Percentiles rank a stretch among this genome's conserved stretches.
Conservation (phyloP, 2,329 filamentous ascomycete species). For the Dothistroma pini region DNA sequence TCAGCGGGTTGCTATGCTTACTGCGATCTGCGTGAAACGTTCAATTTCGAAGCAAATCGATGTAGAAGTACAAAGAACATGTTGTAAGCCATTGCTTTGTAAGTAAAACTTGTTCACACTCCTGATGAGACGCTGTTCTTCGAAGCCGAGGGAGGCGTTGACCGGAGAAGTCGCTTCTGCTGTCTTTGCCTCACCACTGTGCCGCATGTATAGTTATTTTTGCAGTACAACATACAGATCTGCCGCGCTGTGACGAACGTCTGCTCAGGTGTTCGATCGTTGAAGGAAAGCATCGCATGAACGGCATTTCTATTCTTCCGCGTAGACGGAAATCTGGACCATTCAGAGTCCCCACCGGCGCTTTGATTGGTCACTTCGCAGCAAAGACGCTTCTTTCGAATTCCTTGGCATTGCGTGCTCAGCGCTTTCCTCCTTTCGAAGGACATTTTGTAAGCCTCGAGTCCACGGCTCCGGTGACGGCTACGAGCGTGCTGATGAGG, state of each 20-base stretch:
- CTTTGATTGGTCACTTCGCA: not conserved
- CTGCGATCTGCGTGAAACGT: not conserved
- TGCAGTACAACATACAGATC: no score
- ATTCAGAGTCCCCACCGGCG: not conserved
- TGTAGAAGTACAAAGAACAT: not conserved
- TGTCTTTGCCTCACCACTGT: not conserved
- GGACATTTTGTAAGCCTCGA: not conserved
- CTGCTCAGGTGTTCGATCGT: not conserved
- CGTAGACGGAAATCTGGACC: slow-evolving; percentile 1
- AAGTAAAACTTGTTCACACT: not conserved
- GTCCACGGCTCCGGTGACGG: not conserved
- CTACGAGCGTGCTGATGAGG: not conserved
- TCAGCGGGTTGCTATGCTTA: not conserved
- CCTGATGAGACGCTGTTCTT: not conserved
- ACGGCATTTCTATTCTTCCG: not conserved
- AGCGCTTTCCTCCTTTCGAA: not conserved
- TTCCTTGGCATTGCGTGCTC: not conserved
- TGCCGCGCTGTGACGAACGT: not conserved
- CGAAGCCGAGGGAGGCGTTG: not conserved
- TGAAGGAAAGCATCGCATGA: not conserved
- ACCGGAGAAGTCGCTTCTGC: not conserved
- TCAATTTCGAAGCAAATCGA: not conserved
- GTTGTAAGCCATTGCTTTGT: not conserved
- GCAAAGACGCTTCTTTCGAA: not conserved
- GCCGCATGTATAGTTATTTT: no score